Conservation (phyloP, 1,284 basidiomycete genomes). For the Hemileia vastatrix region DNA sequence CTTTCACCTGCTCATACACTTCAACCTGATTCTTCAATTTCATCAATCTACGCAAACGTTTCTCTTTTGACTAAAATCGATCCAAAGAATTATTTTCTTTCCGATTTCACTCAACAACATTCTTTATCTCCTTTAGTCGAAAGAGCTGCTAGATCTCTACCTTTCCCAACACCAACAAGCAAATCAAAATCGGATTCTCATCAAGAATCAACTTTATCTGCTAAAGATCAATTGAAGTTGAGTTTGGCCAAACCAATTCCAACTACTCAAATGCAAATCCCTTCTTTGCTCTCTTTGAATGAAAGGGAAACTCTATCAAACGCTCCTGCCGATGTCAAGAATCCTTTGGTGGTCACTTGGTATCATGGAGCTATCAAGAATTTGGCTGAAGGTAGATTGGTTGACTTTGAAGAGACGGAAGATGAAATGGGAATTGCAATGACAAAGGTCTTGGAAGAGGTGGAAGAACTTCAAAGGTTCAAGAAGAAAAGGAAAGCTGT, state of each 20-base stretch:
- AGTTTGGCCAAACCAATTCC: background rate
- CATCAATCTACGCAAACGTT: constrained; percentile 32
- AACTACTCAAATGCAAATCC: background rate
- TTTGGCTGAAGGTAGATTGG: constrained; percentile 32
- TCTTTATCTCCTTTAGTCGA: no score
- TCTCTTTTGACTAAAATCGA: no score
- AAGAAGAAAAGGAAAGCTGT: background rate
- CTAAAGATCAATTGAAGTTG: constrained; percentile 12
- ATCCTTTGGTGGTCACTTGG: constrained; percentile 33
- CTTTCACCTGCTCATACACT: no score
- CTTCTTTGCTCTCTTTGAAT: constrained; percentile 10
- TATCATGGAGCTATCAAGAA: constrained; percentile 29
- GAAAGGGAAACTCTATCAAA: constrained; percentile 36
- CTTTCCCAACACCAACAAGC: no score
- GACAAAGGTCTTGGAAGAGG: constrained; percentile 27
- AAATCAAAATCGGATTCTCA: no score
- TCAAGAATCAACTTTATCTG: no score
- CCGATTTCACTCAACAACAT: no score
- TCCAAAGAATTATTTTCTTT: no score
- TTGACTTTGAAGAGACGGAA: constrained; percentile 31
- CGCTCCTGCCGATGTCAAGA: constrained; percentile 37
- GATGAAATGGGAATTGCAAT: constrained; percentile 26
- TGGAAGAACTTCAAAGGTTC: constrained; percentile 13
- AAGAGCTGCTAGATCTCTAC: no score
- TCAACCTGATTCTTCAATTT: constrained; percentile 13